Base-by-base conservation (phyloP, 2,329 filamentous ascomycete genomes). In the Coniochaeta pulveracea region DNA sequence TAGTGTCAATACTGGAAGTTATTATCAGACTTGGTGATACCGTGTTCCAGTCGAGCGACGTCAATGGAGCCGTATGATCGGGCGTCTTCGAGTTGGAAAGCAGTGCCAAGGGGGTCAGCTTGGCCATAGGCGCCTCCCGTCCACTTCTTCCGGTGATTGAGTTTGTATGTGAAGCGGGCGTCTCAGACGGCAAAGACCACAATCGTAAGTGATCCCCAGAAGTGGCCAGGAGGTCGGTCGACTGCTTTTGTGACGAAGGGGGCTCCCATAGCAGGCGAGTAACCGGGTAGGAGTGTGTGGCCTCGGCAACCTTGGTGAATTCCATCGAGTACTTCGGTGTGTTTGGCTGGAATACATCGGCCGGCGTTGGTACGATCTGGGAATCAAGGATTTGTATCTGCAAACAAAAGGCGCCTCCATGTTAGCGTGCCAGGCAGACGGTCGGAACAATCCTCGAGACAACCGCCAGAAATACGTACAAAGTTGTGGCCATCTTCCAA, bases 401-500 rank as follows among this genome's bases (percentile, higher is more conserved):
- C 27, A 45, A 43, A 48, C 43, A 25, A n/a, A n/a, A n/a, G n/a
- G n/a, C n/a, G n/a, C 26, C 25, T 24, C 34, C 24, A 26, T 17
- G 37, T 47, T 33, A 47, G 37, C 22, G 23, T 11, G n/a, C n/a
- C n/a, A n/a, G n/a, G n/a, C n/a, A n/a, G 19, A 8, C 11, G 36
- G 19, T 21, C 14, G 37, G 25, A 8, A 18, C 27, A 7, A 23
- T 24, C 23, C 9, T 24, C 22, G 9, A 16, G 16, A 18, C 33
- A 26, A 26, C 19, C 12, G 12, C 9, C 19, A 4, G 26, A 19
- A 15, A 12, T 9, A 57, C 73, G 48, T 64, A 94, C 86, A 65
- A 93, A 98, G 55, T 98, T 98, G 61, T 98, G 91, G 5, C 88
- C 89, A 58, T 98, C 91, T 60, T 98, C 91, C 33, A 96, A 63